Percentiles rank a stretch among this genome's conserved stretches.
Evolutionary conservation across 352 stramenopile genomes (phyloP).

Genomic region (Peronosclerospora sorghi): DNA sequence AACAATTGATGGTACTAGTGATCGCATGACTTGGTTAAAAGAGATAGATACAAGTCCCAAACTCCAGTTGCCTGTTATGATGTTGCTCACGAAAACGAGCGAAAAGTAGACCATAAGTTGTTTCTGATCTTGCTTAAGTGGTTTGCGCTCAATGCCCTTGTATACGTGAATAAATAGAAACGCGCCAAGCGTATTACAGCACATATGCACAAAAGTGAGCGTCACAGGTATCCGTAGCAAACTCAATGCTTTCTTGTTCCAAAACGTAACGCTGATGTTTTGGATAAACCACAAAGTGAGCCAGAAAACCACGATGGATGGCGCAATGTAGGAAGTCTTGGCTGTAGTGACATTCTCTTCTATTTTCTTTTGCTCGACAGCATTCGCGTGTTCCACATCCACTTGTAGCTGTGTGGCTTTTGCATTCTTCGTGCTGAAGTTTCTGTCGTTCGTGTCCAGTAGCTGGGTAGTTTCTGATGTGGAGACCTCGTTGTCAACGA

Average conservation of each 20-base stretch:
- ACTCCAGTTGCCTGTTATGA: constrained; percentile 91
- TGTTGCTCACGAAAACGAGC: constrained; percentile 91
- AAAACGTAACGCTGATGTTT: constrained; percentile 91
- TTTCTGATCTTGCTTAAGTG: constrained; percentile 45
- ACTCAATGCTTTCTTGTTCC: constrained; percentile 90
- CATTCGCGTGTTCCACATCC: too few species aligned
- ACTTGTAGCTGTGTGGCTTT: too few species aligned
- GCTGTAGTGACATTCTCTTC: neutral
- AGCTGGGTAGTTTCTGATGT: too few species aligned
- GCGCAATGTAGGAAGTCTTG: constrained; percentile 62
- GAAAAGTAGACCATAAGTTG: constrained; percentile 84
- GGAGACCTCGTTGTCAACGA: too few species aligned
- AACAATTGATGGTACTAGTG: constrained; percentile 71
- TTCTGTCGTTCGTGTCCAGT: too few species aligned
- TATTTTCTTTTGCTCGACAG: neutral
- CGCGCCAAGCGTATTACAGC: constrained; percentile 85
- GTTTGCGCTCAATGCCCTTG: constrained; percentile 55
- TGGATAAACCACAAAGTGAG: constrained; percentile 83
- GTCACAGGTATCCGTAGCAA: constrained; percentile 56
- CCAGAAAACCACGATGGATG: constrained; percentile 65
- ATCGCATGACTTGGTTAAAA: constrained; percentile 92
- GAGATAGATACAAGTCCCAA: constrained; percentile 88
- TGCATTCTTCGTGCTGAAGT: too few species aligned
- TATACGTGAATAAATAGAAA: constrained; percentile 68
- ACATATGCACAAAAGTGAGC: constrained; percentile 91